These are phyloP conservation scores for Camellia oleifera DNA, from an alignment of 179 eudicot genomes.

Conservation along the genomic window DNA sequence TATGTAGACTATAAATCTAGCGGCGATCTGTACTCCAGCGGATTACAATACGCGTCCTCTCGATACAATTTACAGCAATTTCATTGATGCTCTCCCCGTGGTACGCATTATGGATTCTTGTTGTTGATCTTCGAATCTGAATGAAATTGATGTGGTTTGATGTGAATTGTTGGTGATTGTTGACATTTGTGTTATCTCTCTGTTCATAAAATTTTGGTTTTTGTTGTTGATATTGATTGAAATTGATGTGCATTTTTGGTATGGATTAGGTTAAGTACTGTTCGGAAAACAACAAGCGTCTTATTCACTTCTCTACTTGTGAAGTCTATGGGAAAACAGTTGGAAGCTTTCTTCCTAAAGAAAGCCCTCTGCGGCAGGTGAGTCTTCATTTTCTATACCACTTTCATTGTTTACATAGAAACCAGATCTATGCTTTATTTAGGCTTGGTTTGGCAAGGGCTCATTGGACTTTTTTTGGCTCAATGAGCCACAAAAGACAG, in stretches of 20 bases:
- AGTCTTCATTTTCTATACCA: not conserved
- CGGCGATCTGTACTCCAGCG: conserved; percentile 98
- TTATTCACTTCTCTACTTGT: conserved; percentile 97
- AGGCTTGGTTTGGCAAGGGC: too few relatives aligned
- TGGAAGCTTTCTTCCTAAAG: conserved; percentile 85
- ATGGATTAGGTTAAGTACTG: conserved; percentile 77
- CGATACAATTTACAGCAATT: conserved; percentile 95
- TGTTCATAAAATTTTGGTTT: not conserved
- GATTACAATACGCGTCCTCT: conserved; percentile 96
- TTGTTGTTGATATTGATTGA: conserved; percentile 11
- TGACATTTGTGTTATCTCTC: not conserved
- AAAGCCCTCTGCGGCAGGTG: conserved; percentile 87
- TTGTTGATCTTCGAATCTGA: not conserved
- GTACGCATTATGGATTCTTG: conserved; percentile 34
- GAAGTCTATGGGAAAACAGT: conserved; percentile 97
- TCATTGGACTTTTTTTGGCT: too few relatives aligned
- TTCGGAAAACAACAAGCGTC: conserved; percentile 90
- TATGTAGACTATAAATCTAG: conserved; percentile 81
- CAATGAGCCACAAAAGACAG: too few relatives aligned
- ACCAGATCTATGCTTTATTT: not conserved
- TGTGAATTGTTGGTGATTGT: not conserved
- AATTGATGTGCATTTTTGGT: conserved; percentile 16
- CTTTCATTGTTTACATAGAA: not conserved
- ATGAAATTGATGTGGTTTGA: not conserved
- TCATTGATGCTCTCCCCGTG: conserved; percentile 98